Conservation (phyloP, 192 early-diverging fungal genomes). For the Podila verticillata region DNA sequence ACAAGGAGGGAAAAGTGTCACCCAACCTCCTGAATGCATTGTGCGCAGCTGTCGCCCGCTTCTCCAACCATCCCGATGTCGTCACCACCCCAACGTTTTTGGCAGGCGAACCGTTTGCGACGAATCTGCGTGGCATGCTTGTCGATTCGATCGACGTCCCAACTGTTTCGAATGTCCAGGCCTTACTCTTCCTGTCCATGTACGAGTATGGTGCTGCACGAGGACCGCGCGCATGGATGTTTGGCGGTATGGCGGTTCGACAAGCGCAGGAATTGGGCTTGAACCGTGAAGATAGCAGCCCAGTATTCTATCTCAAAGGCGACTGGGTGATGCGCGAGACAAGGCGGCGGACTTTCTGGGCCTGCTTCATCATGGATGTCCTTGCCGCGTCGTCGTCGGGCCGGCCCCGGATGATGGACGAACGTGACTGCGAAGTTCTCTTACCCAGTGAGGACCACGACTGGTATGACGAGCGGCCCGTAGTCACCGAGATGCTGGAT, state of each 20-base stretch:
- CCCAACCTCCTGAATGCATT: constrained; percentile 57
- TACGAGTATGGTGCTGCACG: constrained; percentile 61
- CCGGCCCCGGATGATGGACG: constrained; percentile 57
- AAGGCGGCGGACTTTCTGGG: constrained; percentile 64
- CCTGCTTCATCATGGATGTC: constrained; percentile 60
- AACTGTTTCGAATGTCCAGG: constrained; percentile 58
- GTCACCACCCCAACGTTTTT: constrained; percentile 57
- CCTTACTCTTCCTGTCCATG: constrained; percentile 55
- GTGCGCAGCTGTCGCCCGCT: constrained; percentile 59
- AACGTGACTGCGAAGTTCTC: constrained; percentile 57
- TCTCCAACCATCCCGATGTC: constrained; percentile 57
- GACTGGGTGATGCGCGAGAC: constrained; percentile 59
- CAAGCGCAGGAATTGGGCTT: constrained; percentile 65
- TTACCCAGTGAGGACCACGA: constrained; percentile 59
- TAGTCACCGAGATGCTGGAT: constrained; percentile 41
- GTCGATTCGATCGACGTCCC: constrained; percentile 57
- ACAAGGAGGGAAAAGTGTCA: constrained; percentile 53
- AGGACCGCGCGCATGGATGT: constrained; percentile 70
- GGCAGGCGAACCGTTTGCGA: constrained; percentile 64
- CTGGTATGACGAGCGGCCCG: constrained; percentile 53
- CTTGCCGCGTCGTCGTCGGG: constrained; percentile 50
- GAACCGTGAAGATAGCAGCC: constrained; percentile 55
- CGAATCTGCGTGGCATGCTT: constrained; percentile 52
- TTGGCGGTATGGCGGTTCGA: constrained; percentile 60
- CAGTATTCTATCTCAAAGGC: constrained; percentile 45